Evolutionary conservation across 2,329 filamentous ascomycete genomes (phyloP).

Genomic region (Scytalidium sp.): DNA sequence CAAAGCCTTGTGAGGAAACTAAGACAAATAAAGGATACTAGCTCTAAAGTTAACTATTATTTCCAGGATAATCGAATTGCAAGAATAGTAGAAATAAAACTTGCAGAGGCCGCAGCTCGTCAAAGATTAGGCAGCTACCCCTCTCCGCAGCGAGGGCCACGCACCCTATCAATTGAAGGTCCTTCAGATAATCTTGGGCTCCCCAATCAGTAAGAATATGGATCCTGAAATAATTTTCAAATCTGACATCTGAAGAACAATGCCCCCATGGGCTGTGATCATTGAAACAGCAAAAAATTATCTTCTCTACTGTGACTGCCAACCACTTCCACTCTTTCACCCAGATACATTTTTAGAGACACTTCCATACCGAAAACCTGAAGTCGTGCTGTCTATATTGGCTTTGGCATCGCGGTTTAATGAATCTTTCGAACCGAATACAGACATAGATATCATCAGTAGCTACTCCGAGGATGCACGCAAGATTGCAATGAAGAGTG

Average conservation of each 20-base stretch:
- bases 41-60: background rate
- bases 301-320: slow-evolving; percentile 44
- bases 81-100: background rate
- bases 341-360: slow-evolving; percentile 36
- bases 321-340: slow-evolving; percentile 46
- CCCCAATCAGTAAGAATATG: slow-evolving; percentile 1
- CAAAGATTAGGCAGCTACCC: background rate
- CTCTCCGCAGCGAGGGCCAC: background rate
- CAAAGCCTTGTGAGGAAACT: background rate
- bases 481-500: slow-evolving; percentile 28
- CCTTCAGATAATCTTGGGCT: background rate
- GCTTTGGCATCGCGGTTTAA: slow-evolving; percentile 41
- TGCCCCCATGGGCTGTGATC: slow-evolving; percentile 37
- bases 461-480: slow-evolving; percentile 34
- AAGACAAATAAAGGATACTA: background rate
- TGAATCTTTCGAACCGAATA: slow-evolving; percentile 4
- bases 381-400: slow-evolving; percentile 32
- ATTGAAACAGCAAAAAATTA: slow-evolving; percentile 38
- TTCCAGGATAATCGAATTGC: background rate
- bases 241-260: slow-evolving; percentile 16
- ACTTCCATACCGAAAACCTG: slow-evolving; percentile 33
- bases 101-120: background rate
- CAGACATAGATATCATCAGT: slow-evolving; percentile 25
- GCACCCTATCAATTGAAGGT: background rate
- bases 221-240: slow-evolving; percentile 5